Evolutionary conservation across 2,329 filamentous ascomycete species (phyloP).

Genomic region (Monosporascus ibericus): DNA sequence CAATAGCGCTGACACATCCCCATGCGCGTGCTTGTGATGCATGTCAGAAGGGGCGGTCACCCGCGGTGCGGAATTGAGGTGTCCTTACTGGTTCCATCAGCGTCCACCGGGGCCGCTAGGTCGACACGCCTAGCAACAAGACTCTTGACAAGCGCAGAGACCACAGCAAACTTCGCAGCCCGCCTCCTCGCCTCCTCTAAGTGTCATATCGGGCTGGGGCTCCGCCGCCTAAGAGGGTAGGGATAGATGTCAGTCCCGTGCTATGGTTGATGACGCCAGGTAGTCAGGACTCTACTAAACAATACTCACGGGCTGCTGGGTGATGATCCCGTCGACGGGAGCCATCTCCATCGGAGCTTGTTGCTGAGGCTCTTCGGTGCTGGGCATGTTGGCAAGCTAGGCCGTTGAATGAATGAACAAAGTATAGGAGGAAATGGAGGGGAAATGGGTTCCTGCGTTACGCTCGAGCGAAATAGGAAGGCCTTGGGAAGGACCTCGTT

Average conservation of each 20-base stretch:
- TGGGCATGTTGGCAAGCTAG: slow-evolving; percentile 26
- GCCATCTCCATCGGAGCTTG: slow-evolving; percentile 37
- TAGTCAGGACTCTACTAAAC: too few species aligned
- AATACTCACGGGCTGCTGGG: slow-evolving; percentile 35
- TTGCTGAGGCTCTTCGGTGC: slow-evolving; percentile 34
- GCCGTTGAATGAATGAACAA: too few species aligned
- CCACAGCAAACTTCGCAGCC: slow-evolving; percentile 41
- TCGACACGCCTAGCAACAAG: slow-evolving; percentile 30
- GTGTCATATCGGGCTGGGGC: slow-evolving; percentile 36
- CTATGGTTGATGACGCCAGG: background rate
- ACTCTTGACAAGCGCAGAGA: slow-evolving; percentile 38
- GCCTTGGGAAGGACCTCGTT: too few species aligned
- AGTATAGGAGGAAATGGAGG: background rate
- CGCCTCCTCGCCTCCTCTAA: slow-evolving; percentile 39
- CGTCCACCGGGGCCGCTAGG: background rate
- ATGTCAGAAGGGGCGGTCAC: too few species aligned
- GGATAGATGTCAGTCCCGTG: slow-evolving; percentile 1
- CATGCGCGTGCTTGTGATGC: too few species aligned
- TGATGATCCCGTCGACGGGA: slow-evolving; percentile 29
- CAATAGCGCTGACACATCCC: too few species aligned
- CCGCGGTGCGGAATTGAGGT: too few species aligned
- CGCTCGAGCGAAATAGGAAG: too few species aligned
- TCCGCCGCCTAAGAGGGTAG: slow-evolving; percentile 25
- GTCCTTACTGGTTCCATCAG: background rate
- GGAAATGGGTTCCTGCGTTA: background rate